Base-by-base conservation (phyloP, 1,139 yeast genomes). In the Saccharomyces hybrid region DNA sequence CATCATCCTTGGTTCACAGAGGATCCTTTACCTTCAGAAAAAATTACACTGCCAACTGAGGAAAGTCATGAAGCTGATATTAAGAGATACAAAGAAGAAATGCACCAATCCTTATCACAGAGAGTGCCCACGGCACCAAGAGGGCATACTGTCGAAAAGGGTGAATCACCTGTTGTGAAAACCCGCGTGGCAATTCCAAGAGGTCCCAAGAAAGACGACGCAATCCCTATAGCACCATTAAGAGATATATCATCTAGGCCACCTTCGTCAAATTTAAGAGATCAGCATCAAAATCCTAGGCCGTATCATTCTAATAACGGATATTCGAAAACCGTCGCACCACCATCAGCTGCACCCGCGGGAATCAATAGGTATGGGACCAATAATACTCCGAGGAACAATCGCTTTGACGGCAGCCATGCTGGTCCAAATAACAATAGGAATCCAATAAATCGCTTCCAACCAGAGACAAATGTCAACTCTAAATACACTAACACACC, bases 31-130 rank as follows among this genome's bases (percentile, higher is more conserved):
- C 90, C 96, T 0, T 75, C 81, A 14, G 56, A 62, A 14, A 80
- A 82, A 0, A 64, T 71, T 12, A 80, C 80, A n/a, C 71, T 88
- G 50, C 93, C 95, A 0, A 87, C 86, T 63, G 90, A 86, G 59
- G 96, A 91, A 61, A 83, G 95, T 59, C 98, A 93, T 68, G 98
- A 93, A 69, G 81, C 89, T 47, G 96, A 88, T 66, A 82, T 83
- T 54, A 84, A 86, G 57, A 75, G 82, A 61, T 84, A 78, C 64
- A 82, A 81, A 61, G 76, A 76, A 62, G 72, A 68, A 57, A 55
- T 63, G 62, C 67, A 66, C 32, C 69, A 66, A 53, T 59, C 65
- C 1, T 59, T 65, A 64, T 65, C 71, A 2, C 69, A 65, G 46
- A 63, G 60, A 52, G 70, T 64, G 1, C 72, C 72, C 14, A 57